These are phyloP conservation scores for Talaromyces marneffei DNA, from an alignment of 2,329 filamentous ascomycete genomes.

Conservation along the genomic window DNA sequence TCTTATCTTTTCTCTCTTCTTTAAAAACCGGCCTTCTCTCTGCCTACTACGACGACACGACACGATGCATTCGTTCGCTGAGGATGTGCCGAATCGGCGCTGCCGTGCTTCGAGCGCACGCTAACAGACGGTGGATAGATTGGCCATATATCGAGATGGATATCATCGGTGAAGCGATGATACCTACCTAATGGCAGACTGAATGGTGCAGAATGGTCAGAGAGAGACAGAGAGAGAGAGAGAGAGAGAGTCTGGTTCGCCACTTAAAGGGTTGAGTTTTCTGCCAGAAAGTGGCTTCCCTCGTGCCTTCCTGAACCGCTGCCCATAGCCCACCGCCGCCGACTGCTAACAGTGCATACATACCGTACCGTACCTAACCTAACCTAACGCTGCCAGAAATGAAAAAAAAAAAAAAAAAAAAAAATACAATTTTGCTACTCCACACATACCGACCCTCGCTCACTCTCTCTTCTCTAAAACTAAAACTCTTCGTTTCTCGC, in stretches of 20 bases:
- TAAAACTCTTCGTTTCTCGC: background rate
- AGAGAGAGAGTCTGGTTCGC: background rate
- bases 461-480: background rate
- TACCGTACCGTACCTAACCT: too few species aligned
- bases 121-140: background rate
- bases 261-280: background rate
- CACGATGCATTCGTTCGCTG: background rate
- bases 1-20: background rate
- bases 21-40: background rate
- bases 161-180: too few species aligned
- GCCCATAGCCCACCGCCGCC: background rate
- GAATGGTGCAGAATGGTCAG: background rate
- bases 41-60: background rate
- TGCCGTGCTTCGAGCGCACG: too few species aligned
- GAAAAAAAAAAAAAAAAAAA: constrained; percentile 3
- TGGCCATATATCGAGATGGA: too few species aligned
- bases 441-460: background rate
- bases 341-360: too few species aligned
- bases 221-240: background rate
- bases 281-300: background rate
- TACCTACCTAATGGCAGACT: too few species aligned
- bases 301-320: background rate
- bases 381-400: too few species aligned
- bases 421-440: constrained; percentile 5
- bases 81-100: background rate